Evolutionary conservation across 306 rosid genomes (phyloP).

Genomic region (Quercus aquifolioides): DNA sequence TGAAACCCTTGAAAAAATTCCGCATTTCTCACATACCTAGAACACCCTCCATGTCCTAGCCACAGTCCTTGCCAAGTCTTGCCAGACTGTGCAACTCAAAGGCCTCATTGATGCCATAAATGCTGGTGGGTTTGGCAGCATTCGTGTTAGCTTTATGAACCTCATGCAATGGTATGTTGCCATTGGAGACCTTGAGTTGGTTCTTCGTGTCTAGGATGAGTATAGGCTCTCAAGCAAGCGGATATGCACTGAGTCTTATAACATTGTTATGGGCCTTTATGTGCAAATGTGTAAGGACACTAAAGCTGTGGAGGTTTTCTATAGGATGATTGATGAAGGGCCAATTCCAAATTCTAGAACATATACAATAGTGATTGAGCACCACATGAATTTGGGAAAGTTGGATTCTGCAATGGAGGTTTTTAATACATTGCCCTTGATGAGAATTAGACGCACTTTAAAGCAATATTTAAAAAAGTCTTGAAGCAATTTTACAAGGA

Average conservation of each 20-base stretch:
- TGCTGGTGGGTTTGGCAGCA: constrained; percentile 38
- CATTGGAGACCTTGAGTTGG: constrained; percentile 53
- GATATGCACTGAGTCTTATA: constrained; percentile 62
- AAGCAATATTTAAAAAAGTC: constrained; percentile 31
- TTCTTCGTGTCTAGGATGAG: constrained; percentile 51
- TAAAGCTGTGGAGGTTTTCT: constrained; percentile 51
- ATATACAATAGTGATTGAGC: constrained; percentile 64
- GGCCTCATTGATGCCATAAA: constrained; percentile 40
- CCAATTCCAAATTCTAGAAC: constrained; percentile 66
- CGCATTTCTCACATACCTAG: constrained; percentile 56
- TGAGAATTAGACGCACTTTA: constrained; percentile 70
- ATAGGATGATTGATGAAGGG: constrained; percentile 60
- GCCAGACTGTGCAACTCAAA: constrained; percentile 40
- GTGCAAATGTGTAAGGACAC: constrained; percentile 46
- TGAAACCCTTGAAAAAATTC: constrained; percentile 29
- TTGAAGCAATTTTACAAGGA: too few species aligned
- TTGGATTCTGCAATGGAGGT: constrained; percentile 51
- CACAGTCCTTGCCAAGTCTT: constrained; percentile 64
- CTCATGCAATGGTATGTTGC: constrained; percentile 66
- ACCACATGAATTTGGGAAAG: constrained; percentile 52
- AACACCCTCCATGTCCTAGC: constrained; percentile 62
- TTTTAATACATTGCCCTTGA: constrained; percentile 49
- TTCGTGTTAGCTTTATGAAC: constrained; percentile 59
- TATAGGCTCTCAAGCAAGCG: constrained; percentile 29
- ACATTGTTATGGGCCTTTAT: constrained; percentile 62